Base-by-base conservation (phyloP, 805 yeast species). In the Ogataea naganishii region DNA sequence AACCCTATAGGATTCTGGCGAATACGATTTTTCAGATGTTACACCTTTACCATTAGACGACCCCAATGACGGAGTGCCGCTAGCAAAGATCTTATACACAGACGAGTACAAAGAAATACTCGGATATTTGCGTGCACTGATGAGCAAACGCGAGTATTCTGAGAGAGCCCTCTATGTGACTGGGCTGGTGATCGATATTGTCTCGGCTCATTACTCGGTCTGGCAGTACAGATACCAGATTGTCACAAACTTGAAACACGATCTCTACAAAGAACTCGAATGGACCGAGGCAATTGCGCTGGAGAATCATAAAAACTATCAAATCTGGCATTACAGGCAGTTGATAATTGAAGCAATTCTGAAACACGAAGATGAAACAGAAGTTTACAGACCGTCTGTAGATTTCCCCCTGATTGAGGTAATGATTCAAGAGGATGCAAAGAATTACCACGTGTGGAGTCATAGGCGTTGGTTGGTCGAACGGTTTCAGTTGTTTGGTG, bases 381-480 rank as follows among this genome's bases (percentile, higher is more conserved):
- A 33, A 33, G n/a, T 66, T 65, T 41, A 43, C n/a, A n/a, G 60
- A 25, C 54, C 66, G 2, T 60, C 55, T 24, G 58, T 76, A 21
- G 97, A 92, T 48, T 63, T 64, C 30, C 79, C 82, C 3, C 64
- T 85, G 14, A 60, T 81, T 24, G 66, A 67, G 23, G 56, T 66
- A 27, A 80, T 89, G 80, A 54, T 92, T 4, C 72, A 69, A 9
- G 80, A 75, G 28, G 98, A 92, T 47, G 51, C 78, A 5, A 92
- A 92, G 49, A 92, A 92, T 58, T 94, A 92, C 53, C 98, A 92
- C 46, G 96, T 88, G 5, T 92, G 98, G 97, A 72, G 95, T 1
- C 84, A 86, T 44, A 60, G 89, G 30, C 80, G 81, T 43, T 88
- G 96, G 96, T 56, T 83, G 14, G 78, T 80, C 7, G 61, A 65